Evolutionary conservation across 2,329 filamentous ascomycete genomes (phyloP).

Genomic region (Emericellopsis cladophorae): DNA sequence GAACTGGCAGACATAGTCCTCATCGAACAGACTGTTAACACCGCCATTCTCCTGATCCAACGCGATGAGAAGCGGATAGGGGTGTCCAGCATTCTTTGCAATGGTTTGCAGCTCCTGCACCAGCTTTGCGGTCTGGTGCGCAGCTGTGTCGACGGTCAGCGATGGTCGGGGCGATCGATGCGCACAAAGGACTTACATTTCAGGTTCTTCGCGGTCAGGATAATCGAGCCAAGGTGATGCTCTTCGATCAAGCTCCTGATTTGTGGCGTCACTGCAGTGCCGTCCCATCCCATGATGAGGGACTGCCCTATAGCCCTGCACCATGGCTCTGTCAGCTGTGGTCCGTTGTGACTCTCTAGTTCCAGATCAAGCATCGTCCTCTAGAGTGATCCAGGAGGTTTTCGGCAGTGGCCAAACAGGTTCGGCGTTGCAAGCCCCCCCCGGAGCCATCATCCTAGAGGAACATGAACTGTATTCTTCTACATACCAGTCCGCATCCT

Average conservation of each 20-base stretch:
- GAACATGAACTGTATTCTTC: neutral
- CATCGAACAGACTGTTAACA: slow-evolving; percentile 92
- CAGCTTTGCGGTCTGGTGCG: slow-evolving; percentile 75
- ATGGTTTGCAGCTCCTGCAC: slow-evolving; percentile 89
- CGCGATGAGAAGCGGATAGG: slow-evolving; percentile 77
- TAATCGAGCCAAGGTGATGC: slow-evolving; percentile 78
- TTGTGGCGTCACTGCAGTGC: slow-evolving; percentile 70
- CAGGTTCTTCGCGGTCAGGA: slow-evolving; percentile 73
- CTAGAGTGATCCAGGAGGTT: too few relatives aligned
- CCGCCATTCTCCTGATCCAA: slow-evolving; percentile 97
- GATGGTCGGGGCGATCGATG: too few relatives aligned
- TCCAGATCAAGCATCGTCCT: too few relatives aligned
- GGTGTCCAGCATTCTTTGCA: slow-evolving; percentile 80
- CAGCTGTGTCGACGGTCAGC: slow-evolving; percentile 42
- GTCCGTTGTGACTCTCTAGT: too few relatives aligned
- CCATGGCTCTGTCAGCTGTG: neutral
- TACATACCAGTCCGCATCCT: slow-evolving; percentile 63
- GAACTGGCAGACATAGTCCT: slow-evolving; percentile 91
- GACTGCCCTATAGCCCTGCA: slow-evolving; percentile 60
- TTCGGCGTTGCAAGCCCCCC: neutral
- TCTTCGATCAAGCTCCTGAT: slow-evolving; percentile 70
- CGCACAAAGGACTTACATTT: slow-evolving; percentile 43
- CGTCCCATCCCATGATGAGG: slow-evolving; percentile 79
- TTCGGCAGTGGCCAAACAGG: too few relatives aligned
- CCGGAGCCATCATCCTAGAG: neutral